A percentile compares a stretch with the other conserved stretches of the same genome.
These are phyloP conservation scores for Botrytis byssoidea DNA, from an alignment of 2,329 filamentous ascomycete species.

Conservation along the genomic window DNA sequence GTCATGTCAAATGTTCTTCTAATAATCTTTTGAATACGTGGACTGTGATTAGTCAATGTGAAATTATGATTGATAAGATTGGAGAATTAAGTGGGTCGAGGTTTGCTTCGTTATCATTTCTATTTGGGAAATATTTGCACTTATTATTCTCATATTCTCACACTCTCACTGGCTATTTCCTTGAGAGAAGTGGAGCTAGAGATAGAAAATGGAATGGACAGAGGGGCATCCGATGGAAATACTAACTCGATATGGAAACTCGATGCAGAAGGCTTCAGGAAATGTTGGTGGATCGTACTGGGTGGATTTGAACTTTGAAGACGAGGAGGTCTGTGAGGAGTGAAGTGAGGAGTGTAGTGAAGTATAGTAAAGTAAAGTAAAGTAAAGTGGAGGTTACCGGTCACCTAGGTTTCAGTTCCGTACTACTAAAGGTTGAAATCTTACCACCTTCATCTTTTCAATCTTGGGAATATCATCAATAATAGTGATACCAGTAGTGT, in stretches of 20 bases:
- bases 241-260: slow-evolving; percentile 2
- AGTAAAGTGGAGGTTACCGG: background rate
- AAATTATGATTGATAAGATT: slow-evolving; percentile 4
- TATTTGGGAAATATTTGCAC: background rate
- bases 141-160: background rate
- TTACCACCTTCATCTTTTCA: background rate
- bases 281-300: background rate
- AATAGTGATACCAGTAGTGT: background rate
- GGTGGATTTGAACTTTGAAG: background rate
- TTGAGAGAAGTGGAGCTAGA: background rate
- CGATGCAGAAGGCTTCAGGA: background rate
- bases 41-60: background rate
- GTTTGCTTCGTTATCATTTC: background rate
- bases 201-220: background rate
- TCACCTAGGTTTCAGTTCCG: background rate
- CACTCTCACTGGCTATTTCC: background rate
- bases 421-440: slow-evolving; percentile 6
- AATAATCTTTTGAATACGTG: background rate
- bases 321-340: background rate
- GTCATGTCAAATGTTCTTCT: background rate
- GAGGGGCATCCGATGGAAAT: background rate
- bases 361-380: background rate
- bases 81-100: slow-evolving; percentile 3
- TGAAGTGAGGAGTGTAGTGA: background rate
- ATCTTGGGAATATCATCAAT: background rate